Evolutionary conservation across 2,329 filamentous ascomycete species (phyloP), one percentile per base, ranked within the genome.

Genomic region (Mycosphaerella sp.): DNA sequence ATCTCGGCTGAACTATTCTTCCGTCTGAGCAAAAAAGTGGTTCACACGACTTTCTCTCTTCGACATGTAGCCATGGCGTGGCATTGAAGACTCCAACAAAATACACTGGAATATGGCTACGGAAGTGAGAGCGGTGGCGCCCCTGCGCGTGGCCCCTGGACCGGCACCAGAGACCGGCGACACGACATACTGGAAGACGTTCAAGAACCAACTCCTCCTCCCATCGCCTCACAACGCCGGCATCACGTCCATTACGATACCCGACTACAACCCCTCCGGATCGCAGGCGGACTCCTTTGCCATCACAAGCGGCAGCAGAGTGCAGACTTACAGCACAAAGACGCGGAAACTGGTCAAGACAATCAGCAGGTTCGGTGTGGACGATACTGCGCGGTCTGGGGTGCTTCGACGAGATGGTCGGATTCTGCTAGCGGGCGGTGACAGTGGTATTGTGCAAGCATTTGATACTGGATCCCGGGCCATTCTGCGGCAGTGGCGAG

Each of bases 111-210:
- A 21, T 27, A 95, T 95, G 89, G 89, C 90, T 63, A 87, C 89
- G 65, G 84, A 89, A 74, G 87, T 95, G 64, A 81, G 82, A 70
- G 86, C 87, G 55, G 75, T 95, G 60, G 83, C 84, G 69, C 85
- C 85, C 69, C 75, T 94, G 66, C 94, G 89, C 77, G 80, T 94
- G 66, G 84, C 91, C 51, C 80, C 86, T 57, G 87, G 88, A 44
- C 89, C 89, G 51, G 84, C 86, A 36, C 85, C 88, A 48, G 73
- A 91, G 42, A 95, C 91, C 5, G 85, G 90, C 28, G 93, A 98
- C 74, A 90, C 97, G 73, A 81, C 85, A 59, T 97, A 97, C 77
- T 98, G 94, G 94, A 86, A 86, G 67, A 85, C 86, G 10, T 98
- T 98, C 76, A 89, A 88, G 73, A 93, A 90, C 61, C 87, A 90